Percentiles rank a stretch among this genome's conserved stretches.
Conservation (phyloP, 495 filamentous ascomycete species). For the Penicillium pancosmium region DNA sequence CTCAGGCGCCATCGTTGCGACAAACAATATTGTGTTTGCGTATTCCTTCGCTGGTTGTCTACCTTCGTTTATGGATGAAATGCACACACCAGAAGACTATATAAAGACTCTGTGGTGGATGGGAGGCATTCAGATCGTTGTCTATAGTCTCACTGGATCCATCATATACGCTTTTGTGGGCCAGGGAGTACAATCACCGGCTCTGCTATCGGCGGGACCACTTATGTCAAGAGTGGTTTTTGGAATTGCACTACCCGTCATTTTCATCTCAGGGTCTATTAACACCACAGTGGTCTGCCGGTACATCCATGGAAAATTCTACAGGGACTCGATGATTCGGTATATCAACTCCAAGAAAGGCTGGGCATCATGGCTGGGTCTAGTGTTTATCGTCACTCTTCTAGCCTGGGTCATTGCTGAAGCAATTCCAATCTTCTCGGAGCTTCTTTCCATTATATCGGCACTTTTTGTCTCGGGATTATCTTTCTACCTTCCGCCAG, state of each 20-base stretch:
- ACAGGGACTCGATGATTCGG: slow-evolving; percentile 49
- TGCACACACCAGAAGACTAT: slow-evolving; percentile 67
- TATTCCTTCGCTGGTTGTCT: slow-evolving; percentile 62
- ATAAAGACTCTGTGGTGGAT: slow-evolving; percentile 62
- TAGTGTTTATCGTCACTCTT: slow-evolving; percentile 57
- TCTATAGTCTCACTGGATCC: slow-evolving; percentile 67
- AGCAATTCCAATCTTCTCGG: slow-evolving; percentile 67
- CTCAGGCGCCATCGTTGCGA: slow-evolving; percentile 52
- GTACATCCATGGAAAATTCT: slow-evolving; percentile 62
- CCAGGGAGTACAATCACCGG: slow-evolving; percentile 63
- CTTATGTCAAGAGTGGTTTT: slow-evolving; percentile 68
- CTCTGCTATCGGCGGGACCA: slow-evolving; percentile 62
- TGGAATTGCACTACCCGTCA: slow-evolving; percentile 72
- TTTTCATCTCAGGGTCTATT: slow-evolving; percentile 67
- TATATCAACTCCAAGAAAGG: slow-evolving; percentile 59
- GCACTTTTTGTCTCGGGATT: slow-evolving; percentile 66
- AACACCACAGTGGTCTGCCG: slow-evolving; percentile 59
- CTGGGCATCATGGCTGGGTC: slow-evolving; percentile 59
- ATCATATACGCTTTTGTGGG: slow-evolving; percentile 73
- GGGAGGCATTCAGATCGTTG: slow-evolving; percentile 60
- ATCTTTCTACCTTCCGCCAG: slow-evolving; percentile 64
- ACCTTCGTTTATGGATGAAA: slow-evolving; percentile 73
- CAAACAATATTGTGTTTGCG: slow-evolving; percentile 72
- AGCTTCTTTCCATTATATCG: slow-evolving; percentile 62
- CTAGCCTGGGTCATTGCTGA: slow-evolving; percentile 68